A percentile compares a stretch with the other conserved stretches of the same genome.
These are phyloP conservation scores for Candida sithepensis DNA, from an alignment of 805 yeast genomes.

Conservation along the genomic window DNA sequence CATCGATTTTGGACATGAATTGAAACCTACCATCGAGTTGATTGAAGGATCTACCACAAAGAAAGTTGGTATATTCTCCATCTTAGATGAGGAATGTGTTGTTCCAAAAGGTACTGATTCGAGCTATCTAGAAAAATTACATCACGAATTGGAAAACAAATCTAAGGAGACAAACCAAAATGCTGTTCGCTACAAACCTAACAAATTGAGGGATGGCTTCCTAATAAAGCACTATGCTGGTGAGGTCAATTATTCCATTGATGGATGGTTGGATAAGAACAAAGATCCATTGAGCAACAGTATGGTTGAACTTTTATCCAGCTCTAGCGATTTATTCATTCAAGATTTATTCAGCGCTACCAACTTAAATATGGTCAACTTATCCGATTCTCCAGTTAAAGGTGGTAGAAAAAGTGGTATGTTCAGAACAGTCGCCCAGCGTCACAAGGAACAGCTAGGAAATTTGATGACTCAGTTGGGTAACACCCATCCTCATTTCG, in stretches of 20 bases:
- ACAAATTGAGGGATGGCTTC: constrained; percentile 74
- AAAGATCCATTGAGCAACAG: constrained; percentile 88
- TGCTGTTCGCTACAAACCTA: constrained; percentile 57
- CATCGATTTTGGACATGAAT: constrained; percentile 90
- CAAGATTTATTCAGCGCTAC: constrained; percentile 44
- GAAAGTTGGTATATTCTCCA: constrained; percentile 72
- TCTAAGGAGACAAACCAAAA: constrained; percentile 19
- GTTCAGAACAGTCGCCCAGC: constrained; percentile 78
- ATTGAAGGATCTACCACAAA: constrained; percentile 67
- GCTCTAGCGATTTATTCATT: constrained; percentile 56
- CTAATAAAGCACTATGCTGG: constrained; percentile 93
- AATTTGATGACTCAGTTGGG: constrained; percentile 69
- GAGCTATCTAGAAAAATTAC: constrained; percentile 77
- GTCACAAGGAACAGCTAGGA: constrained; percentile 81
- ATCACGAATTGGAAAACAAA: constrained; percentile 56
- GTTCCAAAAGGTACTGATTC: constrained; percentile 86
- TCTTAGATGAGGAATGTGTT: constrained; percentile 92
- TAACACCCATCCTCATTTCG: constrained; percentile 92
- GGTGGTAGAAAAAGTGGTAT: constrained; percentile 31
- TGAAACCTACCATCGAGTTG: constrained; percentile 90
- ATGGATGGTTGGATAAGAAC: constrained; percentile 92
- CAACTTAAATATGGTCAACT: constrained; percentile 19
- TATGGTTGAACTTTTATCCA: constrained; percentile 55
- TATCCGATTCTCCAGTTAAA: constrained; percentile 31
- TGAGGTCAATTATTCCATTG: constrained; percentile 87